These are phyloP conservation scores for Colletotrichum falcatum DNA, from an alignment of 2,329 filamentous ascomycete genomes.

Conservation along the genomic window DNA sequence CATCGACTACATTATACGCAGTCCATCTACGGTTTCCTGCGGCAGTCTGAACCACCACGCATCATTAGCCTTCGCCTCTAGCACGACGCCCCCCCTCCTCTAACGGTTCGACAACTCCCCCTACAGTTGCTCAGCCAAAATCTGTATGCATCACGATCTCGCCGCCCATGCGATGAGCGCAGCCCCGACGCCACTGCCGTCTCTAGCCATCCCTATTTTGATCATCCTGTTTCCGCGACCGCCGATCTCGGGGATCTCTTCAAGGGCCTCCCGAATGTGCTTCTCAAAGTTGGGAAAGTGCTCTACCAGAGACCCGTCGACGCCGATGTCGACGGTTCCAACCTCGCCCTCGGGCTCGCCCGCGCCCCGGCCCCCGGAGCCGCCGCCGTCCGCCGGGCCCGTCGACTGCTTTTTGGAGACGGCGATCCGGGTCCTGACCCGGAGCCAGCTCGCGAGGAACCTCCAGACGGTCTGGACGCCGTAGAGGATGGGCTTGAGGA, in stretches of 20 bases:
- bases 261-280: constrained; percentile 72
- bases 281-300: constrained; percentile 78
- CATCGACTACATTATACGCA: background rate
- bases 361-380: background rate
- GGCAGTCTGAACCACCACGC: background rate
- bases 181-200: constrained; percentile 78
- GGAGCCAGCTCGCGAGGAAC: constrained; percentile 9
- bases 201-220: constrained; percentile 78
- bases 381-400: background rate
- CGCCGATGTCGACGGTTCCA: constrained; percentile 72
- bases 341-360: constrained; percentile 44
- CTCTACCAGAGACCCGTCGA: constrained; percentile 78
- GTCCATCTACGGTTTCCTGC: background rate
- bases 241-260: constrained; percentile 72
- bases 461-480: constrained; percentile 20
- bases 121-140: background rate
- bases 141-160: background rate
- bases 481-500: constrained; percentile 16
- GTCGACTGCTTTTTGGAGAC: background rate
- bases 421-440: background rate
- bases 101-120: background rate
- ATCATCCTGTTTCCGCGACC: constrained; percentile 71
- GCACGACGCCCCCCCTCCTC: background rate
- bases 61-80: background rate
- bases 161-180: constrained; percentile 70